Percentiles rank a stretch among this genome's conserved stretches.
Conservation (phyloP, 2,329 filamentous ascomycete species). For the Pseudocercospora ulei region DNA sequence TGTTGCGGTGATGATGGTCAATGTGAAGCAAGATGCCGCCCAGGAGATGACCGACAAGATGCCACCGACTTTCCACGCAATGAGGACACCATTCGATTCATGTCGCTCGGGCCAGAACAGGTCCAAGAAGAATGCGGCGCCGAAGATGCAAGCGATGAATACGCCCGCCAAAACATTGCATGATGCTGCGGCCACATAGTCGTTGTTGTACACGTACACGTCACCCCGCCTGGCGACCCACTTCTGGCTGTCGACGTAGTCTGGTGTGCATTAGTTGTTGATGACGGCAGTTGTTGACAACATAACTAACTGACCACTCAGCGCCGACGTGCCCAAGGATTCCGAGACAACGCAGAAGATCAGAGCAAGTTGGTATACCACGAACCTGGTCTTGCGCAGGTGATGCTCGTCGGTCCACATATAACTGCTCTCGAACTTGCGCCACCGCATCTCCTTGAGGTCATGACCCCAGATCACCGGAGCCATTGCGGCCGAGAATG, state of each 20-base stretch:
- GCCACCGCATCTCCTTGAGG: conserved; percentile 49
- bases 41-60: conserved; percentile 43
- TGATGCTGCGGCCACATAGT: conserved; percentile 47
- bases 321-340: conserved; percentile 47
- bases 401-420: conserved; percentile 49
- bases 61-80: conserved; percentile 48
- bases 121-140: conserved; percentile 53
- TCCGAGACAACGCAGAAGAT: conserved; percentile 50
- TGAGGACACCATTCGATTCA: conserved; percentile 43
- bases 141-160: conserved; percentile 50
- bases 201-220: conserved; percentile 45
- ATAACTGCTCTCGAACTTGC: conserved; percentile 49
- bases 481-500: conserved; percentile 21
- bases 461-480: conserved; percentile 51
- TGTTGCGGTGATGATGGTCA: conserved; percentile 46
- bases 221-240: conserved; percentile 38
- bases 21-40: conserved; percentile 42
- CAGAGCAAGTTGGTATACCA: conserved; percentile 52
- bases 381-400: conserved; percentile 49
- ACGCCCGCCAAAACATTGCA: conserved; percentile 53
- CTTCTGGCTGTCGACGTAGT: conserved; percentile 48
- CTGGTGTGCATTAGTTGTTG: conserved; percentile 28
- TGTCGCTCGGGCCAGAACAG: conserved; percentile 51
- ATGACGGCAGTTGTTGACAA: neutral
- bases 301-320: conserved; percentile 46